Evolutionary conservation across 768 basidiomycete genomes (phyloP).

Genomic region (Xanthoconium purpureum): DNA sequence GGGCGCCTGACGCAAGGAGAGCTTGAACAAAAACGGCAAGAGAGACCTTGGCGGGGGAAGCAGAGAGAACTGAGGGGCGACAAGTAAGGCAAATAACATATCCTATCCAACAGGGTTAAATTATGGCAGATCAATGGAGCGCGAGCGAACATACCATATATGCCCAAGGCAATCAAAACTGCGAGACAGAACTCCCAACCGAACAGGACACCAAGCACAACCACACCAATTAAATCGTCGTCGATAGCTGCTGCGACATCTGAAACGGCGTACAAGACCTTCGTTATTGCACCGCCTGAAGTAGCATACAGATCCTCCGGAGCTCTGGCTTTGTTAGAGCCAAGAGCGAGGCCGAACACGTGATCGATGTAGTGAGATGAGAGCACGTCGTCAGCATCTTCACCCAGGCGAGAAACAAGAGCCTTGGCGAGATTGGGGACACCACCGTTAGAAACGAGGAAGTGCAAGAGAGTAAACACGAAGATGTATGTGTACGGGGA

Average conservation of each 20-base stretch:
- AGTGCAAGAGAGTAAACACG: constrained; percentile 64
- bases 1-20: constrained; percentile 75
- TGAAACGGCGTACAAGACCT: constrained; percentile 32
- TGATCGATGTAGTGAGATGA: constrained; percentile 72
- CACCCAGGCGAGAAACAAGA: constrained; percentile 87
- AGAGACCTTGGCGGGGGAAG: not conserved
- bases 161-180: constrained; percentile 68
- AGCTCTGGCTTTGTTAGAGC: constrained; percentile 77
- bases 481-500: constrained; percentile 71
- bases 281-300: constrained; percentile 11
- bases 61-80: constrained; percentile 8
- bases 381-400: constrained; percentile 74
- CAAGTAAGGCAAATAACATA: constrained; percentile 12
- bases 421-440: constrained; percentile 65
- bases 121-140: not conserved
- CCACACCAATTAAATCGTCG: constrained; percentile 71
- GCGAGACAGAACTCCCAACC: constrained; percentile 66
- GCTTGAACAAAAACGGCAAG: constrained; percentile 54
- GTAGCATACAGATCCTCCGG: constrained; percentile 50
- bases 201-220: constrained; percentile 60
- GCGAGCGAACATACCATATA: constrained; percentile 53
- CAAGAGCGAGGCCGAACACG: constrained; percentile 79
- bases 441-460: constrained; percentile 76
- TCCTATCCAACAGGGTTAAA: constrained; percentile 10
- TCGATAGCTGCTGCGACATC: constrained; percentile 79